These are phyloP conservation scores for Inga laurina DNA, from an alignment of 306 rosid genomes.

Conservation along the genomic window DNA sequence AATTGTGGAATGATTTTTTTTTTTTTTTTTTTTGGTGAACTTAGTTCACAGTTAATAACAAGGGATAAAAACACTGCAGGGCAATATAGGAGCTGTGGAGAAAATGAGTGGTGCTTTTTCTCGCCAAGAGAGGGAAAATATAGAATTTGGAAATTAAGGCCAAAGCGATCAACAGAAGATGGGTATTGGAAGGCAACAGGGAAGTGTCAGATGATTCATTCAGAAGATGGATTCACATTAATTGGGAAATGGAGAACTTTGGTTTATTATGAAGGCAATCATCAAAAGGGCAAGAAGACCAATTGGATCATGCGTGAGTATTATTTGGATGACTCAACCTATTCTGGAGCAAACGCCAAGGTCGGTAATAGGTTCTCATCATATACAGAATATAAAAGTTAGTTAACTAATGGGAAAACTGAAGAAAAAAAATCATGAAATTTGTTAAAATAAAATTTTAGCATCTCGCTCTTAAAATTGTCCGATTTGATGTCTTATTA, in stretches of 20 bases:
- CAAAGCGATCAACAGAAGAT: not conserved
- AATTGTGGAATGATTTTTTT: too few species aligned
- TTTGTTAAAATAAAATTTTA: too few species aligned
- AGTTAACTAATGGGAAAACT: too few species aligned
- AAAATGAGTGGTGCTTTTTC: not conserved
- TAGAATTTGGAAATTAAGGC: not conserved
- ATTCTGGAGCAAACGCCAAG: not conserved
- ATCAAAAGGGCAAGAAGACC: not conserved
- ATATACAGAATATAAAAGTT: too few species aligned
- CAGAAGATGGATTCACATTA: not conserved
- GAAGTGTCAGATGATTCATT: not conserved
- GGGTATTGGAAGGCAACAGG: not conserved
- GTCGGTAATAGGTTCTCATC: not conserved
- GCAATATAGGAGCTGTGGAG: not conserved
- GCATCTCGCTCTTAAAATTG: too few species aligned
- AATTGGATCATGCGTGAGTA: not conserved
- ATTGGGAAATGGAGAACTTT: not conserved
- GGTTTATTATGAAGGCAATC: not conserved
- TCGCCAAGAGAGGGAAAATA: not conserved
- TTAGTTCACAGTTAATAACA: too few species aligned
- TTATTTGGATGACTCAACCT: not conserved
- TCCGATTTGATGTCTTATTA: too few species aligned
- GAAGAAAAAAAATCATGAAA: too few species aligned
- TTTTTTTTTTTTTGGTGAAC: too few species aligned
- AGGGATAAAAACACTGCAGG: not conserved